Percentiles rank a stretch among this genome's conserved stretches.
Conservation (phyloP, 108 stramenopile species). For the Nitzschia sp. region DNA sequence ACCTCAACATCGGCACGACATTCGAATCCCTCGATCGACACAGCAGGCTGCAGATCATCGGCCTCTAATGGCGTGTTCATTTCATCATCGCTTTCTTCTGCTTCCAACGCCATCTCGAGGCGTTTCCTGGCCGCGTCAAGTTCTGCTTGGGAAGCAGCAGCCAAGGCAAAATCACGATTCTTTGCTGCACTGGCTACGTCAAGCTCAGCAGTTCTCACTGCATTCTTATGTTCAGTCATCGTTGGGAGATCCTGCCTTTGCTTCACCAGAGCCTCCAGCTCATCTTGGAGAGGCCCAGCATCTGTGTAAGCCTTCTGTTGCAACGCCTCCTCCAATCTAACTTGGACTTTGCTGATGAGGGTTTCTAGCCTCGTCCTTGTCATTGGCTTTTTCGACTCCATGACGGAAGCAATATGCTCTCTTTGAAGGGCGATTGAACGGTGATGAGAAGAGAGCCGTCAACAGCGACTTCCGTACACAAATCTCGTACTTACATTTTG, state of each 20-base stretch:
- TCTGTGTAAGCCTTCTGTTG: constrained; percentile 65
- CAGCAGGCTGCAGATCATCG: constrained; percentile 8
- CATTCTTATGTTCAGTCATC: constrained; percentile 66
- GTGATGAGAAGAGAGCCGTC: not conserved
- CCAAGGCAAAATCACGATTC: constrained; percentile 69
- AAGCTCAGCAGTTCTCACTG: constrained; percentile 54
- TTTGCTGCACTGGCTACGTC: constrained; percentile 64
- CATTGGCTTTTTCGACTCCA: constrained; percentile 72
- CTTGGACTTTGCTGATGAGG: constrained; percentile 59
- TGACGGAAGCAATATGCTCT: constrained; percentile 51
- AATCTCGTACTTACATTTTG: constrained; percentile 53
- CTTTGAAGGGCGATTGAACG: constrained; percentile 17
- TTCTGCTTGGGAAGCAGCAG: constrained; percentile 59
- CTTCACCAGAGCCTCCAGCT: constrained; percentile 57
- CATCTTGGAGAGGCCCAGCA: constrained; percentile 75
- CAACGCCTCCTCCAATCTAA: constrained; percentile 63
- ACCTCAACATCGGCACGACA: constrained; percentile 72
- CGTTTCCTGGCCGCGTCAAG: constrained; percentile 59
- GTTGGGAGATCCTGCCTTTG: constrained; percentile 75
- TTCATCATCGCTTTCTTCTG: constrained; percentile 19
- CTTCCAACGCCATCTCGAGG: constrained; percentile 46
- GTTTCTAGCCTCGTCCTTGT: constrained; percentile 70
- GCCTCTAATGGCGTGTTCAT: not conserved
- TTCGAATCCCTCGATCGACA: constrained; percentile 43
- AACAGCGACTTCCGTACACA: no score